A percentile compares a stretch with the other conserved stretches of the same genome.
phyloP scores from a whole-genome alignment of 163 green algal genomes.

The Trebouxiophyceae sp. region DNA sequence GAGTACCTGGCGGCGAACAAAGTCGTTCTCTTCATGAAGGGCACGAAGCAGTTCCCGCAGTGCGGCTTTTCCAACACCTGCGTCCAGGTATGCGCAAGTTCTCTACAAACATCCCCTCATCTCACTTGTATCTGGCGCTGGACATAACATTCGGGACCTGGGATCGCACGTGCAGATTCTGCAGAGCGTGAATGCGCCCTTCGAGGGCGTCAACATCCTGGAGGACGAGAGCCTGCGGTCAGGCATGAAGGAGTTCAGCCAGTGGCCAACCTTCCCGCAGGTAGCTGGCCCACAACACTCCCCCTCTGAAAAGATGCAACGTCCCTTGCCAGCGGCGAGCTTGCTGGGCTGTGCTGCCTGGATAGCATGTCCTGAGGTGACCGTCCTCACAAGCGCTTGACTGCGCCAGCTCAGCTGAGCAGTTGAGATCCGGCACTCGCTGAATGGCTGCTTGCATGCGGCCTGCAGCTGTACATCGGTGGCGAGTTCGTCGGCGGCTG shows the following conservation, averaged over 20 bases:
- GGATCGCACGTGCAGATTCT: conserved; percentile 69
- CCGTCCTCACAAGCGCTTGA: too few relatives aligned
- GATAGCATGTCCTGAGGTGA: too few relatives aligned
- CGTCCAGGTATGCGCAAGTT: conserved; percentile 56
- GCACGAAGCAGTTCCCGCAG: conserved; percentile 64
- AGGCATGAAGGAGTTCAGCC: conserved; percentile 70
- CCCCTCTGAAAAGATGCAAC: too few relatives aligned
- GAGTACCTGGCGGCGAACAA: conserved; percentile 44
- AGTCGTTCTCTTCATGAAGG: conserved; percentile 89
- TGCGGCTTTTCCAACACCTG: conserved; percentile 89
- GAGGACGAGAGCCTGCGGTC: conserved; percentile 66
- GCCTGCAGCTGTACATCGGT: conserved; percentile 77
- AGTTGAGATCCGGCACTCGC: too few relatives aligned
- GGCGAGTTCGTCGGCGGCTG: conserved; percentile 86
- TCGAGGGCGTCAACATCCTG: conserved; percentile 82
- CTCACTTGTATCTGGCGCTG: too few relatives aligned
- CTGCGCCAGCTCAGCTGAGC: too few relatives aligned
- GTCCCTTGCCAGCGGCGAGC: too few relatives aligned
- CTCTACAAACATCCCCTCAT: too few relatives aligned
- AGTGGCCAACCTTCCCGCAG: conserved; percentile 63
- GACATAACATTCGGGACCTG: too few relatives aligned
- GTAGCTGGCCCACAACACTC: too few relatives aligned
- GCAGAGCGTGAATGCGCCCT: conserved; percentile 48
- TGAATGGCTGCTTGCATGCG: too few relatives aligned
- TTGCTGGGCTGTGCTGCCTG: too few relatives aligned